phyloP scores from a whole-genome alignment of 306 rosid genomes.

The Glycine latifolia region DNA sequence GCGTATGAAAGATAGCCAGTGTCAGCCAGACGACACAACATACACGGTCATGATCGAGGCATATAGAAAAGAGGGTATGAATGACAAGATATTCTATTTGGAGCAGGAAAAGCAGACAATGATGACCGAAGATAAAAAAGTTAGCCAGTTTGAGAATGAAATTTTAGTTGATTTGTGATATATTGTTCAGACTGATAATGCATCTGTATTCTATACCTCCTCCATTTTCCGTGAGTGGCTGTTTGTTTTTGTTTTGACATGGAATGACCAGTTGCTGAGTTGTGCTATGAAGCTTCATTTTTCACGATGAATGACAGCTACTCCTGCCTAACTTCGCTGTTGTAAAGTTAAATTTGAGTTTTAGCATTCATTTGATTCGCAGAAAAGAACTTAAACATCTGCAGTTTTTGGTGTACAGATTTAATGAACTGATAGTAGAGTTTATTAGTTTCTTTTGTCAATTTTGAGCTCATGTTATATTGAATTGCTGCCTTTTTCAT shows the following conservation, averaged over 20 bases:
- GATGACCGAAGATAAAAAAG: conserved; percentile 42
- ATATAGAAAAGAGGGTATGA: conserved; percentile 85
- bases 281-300: conserved; percentile 43
- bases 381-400: conserved; percentile 22
- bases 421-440: conserved; percentile 38
- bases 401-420: conserved; percentile 28
- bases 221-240: conserved; percentile 39
- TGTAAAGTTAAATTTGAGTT: conserved; percentile 39
- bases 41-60: conserved; percentile 77
- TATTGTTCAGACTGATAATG: conserved; percentile 39
- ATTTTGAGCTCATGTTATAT: conserved; percentile 14
- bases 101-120: conserved; percentile 66
- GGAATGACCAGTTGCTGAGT: conserved; percentile 39
- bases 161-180: conserved; percentile 37
- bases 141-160: conserved; percentile 38
- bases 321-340: conserved; percentile 34
- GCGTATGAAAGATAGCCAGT: conserved; percentile 81
- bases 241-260: conserved; percentile 26
- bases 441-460: conserved; percentile 20
- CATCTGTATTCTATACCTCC: conserved; percentile 43
- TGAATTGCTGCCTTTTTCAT: not conserved
- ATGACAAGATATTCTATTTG: conserved; percentile 82
- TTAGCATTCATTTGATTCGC: conserved; percentile 20
- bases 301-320: conserved; percentile 36
- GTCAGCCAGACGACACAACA: conserved; percentile 72